Evolutionary conservation across 2,329 filamentous ascomycete genomes (phyloP).

Genomic region (Sarocladium kiliense): DNA sequence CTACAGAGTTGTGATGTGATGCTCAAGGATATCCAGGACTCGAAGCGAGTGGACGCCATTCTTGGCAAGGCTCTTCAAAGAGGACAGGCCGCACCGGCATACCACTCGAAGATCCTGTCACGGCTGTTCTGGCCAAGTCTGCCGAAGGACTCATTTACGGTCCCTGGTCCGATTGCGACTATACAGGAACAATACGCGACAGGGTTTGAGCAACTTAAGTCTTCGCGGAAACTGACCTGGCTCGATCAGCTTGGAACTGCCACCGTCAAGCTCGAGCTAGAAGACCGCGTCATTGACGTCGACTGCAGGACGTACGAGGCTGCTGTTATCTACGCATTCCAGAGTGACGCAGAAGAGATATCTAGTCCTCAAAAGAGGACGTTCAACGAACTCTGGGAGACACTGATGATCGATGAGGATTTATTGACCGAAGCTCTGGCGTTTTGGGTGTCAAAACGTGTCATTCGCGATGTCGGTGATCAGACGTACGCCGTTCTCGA

Average conservation of each 20-base stretch:
- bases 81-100: conserved; percentile 24
- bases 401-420: conserved; percentile 69
- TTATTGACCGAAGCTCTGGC: conserved; percentile 61
- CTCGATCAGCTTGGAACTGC: conserved; percentile 76
- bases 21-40: conserved; percentile 89
- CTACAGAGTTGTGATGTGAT: conserved; percentile 96
- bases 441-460: conserved; percentile 67
- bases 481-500: conserved; percentile 66
- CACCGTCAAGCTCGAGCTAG: conserved; percentile 73
- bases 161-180: conserved; percentile 53
- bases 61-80: conserved; percentile 43
- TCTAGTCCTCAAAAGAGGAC: conserved; percentile 33
- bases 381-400: conserved; percentile 48
- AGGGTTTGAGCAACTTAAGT: conserved; percentile 75
- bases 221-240: conserved; percentile 83
- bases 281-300: conserved; percentile 69
- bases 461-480: conserved; percentile 52
- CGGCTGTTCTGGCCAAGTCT: conserved; percentile 90
- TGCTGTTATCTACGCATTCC: conserved; percentile 80
- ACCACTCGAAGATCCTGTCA: conserved; percentile 82
- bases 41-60: conserved; percentile 63
- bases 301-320: conserved; percentile 82
- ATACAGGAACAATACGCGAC: conserved; percentile 67
- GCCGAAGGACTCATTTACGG: conserved; percentile 60
- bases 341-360: conserved; percentile 35